Percentiles rank a stretch among this genome's conserved stretches.
Conservation (phyloP, 345 rosid species). For the Aquilaria malaccensis region DNA sequence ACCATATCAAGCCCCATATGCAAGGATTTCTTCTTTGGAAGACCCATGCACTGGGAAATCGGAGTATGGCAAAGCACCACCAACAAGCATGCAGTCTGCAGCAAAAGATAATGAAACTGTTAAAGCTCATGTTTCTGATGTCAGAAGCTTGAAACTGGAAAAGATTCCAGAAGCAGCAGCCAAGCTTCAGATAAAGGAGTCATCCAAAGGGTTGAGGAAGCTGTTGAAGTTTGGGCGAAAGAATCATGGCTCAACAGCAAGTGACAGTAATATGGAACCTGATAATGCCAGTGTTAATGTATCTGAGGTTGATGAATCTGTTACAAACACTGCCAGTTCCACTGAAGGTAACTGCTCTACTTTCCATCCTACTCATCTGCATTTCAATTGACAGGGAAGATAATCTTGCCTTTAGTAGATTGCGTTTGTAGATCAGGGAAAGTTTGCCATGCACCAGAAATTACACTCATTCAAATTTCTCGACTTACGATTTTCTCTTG, state of each 20-base stretch:
- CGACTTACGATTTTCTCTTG: not conserved
- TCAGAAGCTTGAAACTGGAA: constrained; percentile 34
- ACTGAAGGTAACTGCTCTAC: constrained; percentile 39
- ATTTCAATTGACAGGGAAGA: too few relatives aligned
- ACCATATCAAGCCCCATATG: constrained; percentile 66
- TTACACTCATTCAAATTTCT: not conserved
- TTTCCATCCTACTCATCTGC: not conserved
- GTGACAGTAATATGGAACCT: constrained; percentile 35
- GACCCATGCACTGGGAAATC: constrained; percentile 47
- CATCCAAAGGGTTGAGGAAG: constrained; percentile 60
- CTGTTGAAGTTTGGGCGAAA: constrained; percentile 75
- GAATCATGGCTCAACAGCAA: constrained; percentile 41
- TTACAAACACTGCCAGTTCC: constrained; percentile 19
- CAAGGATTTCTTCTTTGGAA: constrained; percentile 73
- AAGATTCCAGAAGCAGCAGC: constrained; percentile 49
- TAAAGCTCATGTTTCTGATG: constrained; percentile 38
- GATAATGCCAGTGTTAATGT: constrained; percentile 19
- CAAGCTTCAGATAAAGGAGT: constrained; percentile 55
- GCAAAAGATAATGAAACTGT: constrained; percentile 26
- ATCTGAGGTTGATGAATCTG: constrained; percentile 32
- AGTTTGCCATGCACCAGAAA: not conserved
- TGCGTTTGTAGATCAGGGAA: not conserved
- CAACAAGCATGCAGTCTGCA: constrained; percentile 28
- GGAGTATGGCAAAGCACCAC: constrained; percentile 50
- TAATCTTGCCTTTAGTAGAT: too few relatives aligned